phyloP scores from a whole-genome alignment of 148 eudicot species.

The Rhododendron ovatum region DNA sequence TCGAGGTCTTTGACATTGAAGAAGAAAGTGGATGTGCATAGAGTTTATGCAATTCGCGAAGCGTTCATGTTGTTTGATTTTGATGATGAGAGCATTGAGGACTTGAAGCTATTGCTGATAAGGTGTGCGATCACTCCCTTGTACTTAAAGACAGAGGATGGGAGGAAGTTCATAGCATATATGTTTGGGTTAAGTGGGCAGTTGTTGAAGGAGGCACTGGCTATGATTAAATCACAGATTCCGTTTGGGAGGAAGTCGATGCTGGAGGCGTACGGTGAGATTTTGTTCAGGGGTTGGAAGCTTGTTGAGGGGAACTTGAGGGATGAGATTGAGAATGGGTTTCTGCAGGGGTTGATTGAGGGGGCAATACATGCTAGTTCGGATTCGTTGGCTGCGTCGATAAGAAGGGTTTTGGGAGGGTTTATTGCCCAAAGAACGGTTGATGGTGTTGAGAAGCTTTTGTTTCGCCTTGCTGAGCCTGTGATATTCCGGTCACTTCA shows the following conservation, averaged over 20 bases:
- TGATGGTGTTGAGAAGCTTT: slow-evolving; percentile 80
- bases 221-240: slow-evolving; percentile 79
- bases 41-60: slow-evolving; percentile 68
- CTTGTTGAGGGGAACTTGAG: slow-evolving; percentile 44
- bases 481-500: slow-evolving; percentile 81
- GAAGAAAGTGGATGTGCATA: slow-evolving; percentile 85
- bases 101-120: slow-evolving; percentile 60
- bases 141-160: slow-evolving; percentile 84
- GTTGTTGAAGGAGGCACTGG: slow-evolving; percentile 65
- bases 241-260: slow-evolving; percentile 75
- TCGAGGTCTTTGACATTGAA: slow-evolving; percentile 67
- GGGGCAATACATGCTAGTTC: slow-evolving; percentile 59
- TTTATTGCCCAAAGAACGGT: slow-evolving; percentile 67
- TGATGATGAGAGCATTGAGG: slow-evolving; percentile 94
- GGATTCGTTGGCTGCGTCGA: slow-evolving; percentile 53
- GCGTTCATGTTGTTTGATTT: slow-evolving; percentile 79
- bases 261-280: slow-evolving; percentile 82
- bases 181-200: slow-evolving; percentile 65
- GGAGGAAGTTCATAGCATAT: slow-evolving; percentile 74
- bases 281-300: slow-evolving; percentile 85
- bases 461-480: slow-evolving; percentile 87
- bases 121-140: slow-evolving; percentile 73
- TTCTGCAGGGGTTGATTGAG: slow-evolving; percentile 76
- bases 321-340: slow-evolving; percentile 71
- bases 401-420: slow-evolving; percentile 72